phyloP scores from a whole-genome alignment of 805 yeast species.

The Phaffomyces opuntiae region DNA sequence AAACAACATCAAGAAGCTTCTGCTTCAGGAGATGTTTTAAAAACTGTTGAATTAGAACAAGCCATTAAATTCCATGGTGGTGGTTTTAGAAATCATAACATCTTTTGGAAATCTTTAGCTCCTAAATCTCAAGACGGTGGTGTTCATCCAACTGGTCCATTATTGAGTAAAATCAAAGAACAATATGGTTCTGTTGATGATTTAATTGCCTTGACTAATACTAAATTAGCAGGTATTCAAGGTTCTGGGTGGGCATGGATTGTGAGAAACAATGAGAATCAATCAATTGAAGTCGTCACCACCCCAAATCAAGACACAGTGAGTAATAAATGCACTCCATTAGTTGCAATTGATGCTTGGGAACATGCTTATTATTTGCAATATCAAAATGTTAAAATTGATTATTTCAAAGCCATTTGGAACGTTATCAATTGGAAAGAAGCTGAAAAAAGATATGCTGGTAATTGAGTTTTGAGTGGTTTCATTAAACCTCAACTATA shows the following conservation, averaged over 20 bases:
- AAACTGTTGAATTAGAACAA: conserved; percentile 60
- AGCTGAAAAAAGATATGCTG: conserved; percentile 63
- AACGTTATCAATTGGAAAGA: conserved; percentile 90
- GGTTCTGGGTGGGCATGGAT: conserved; percentile 97
- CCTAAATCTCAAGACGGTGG: conserved; percentile 79
- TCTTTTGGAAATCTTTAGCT: conserved; percentile 85
- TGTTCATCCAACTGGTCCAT: conserved; percentile 44
- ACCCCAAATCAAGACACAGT: conserved; percentile 86
- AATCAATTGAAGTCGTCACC: conserved; percentile 71
- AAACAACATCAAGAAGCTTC: conserved; percentile 68
- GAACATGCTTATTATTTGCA: conserved; percentile 95
- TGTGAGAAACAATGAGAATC: conserved; percentile 71
- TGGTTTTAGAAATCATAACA: conserved; percentile 78
- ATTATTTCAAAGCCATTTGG: conserved; percentile 92
- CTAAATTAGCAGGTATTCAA: conserved; percentile 77
- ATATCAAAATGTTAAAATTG: conserved; percentile 85
- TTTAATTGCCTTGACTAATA: conserved; percentile 56
- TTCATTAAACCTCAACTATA: no score
- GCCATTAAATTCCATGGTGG: conserved; percentile 88
- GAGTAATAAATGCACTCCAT: conserved; percentile 54
- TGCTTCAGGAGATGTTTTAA: conserved; percentile 48
- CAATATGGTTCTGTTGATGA: conserved; percentile 75
- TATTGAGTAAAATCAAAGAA: conserved; percentile 49
- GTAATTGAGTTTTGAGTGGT: background rate
- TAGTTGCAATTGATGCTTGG: conserved; percentile 93